Conservation (phyloP, 163 green algal species). For the Smithsoniella earleae region DNA sequence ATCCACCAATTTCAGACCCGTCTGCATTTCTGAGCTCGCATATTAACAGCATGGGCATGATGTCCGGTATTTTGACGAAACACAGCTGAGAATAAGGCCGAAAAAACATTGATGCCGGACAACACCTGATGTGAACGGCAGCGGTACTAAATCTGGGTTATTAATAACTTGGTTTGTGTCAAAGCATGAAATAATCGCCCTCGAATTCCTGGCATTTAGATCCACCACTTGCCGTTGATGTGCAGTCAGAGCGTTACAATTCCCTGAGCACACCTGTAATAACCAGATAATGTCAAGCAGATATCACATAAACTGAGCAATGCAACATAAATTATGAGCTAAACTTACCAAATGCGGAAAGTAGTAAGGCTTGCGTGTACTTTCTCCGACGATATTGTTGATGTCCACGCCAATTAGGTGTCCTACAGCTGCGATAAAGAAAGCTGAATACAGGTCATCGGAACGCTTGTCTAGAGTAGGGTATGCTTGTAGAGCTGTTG, state of each 20-base stretch:
- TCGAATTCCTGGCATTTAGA: not conserved
- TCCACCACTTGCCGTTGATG: not conserved
- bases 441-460: not conserved
- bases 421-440: not conserved
- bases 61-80: not conserved
- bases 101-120: not conserved
- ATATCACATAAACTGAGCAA: no score
- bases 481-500: not conserved
- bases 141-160: not conserved
- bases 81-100: not conserved
- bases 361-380: not conserved
- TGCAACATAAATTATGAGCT: no score
- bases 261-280: not conserved
- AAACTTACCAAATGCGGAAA: no score
- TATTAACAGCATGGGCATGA: not conserved
- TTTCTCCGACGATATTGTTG: not conserved
- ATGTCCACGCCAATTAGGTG: not conserved
- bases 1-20: not conserved
- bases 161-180: not conserved
- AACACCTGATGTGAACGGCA: slow-evolving; percentile 6
- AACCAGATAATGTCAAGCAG: no score
- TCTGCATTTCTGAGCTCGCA: not conserved
- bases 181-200: not conserved
- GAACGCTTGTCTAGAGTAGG: not conserved
- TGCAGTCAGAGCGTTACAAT: not conserved